A percentile compares a stretch with the other conserved stretches of the same genome.
Conservation (phyloP, 2,329 filamentous ascomycete species). For the Dactylellina drechsleri region DNA sequence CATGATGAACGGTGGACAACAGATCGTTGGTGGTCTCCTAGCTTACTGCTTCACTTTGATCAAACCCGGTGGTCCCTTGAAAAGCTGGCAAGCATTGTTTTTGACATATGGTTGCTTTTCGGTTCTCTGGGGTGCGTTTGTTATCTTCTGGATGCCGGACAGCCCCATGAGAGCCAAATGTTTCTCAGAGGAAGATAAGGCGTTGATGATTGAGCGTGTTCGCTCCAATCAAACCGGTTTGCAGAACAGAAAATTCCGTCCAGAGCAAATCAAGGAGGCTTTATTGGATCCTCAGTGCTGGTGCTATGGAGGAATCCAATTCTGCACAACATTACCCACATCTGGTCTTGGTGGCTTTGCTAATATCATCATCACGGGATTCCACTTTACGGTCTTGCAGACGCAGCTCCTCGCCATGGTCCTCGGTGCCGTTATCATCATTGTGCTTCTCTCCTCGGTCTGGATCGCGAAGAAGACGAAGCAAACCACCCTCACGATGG, state of each 20-base stretch:
- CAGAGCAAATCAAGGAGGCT: conserved; percentile 69
- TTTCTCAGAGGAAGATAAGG: conserved; percentile 64
- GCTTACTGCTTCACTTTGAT: conserved; percentile 65
- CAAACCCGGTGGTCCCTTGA: conserved; percentile 59
- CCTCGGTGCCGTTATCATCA: conserved; percentile 77
- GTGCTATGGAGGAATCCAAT: conserved; percentile 72
- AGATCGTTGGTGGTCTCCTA: conserved; percentile 76
- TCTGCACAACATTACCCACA: conserved; percentile 78
- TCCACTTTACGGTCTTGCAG: conserved; percentile 73
- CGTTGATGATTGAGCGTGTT: conserved; percentile 62
- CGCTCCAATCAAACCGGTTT: conserved; percentile 61
- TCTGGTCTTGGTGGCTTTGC: conserved; percentile 78
- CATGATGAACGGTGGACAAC: conserved; percentile 80
- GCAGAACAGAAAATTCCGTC: conserved; percentile 64
- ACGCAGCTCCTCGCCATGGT: conserved; percentile 81
- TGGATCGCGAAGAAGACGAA: conserved; percentile 74
- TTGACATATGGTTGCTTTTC: conserved; percentile 64
- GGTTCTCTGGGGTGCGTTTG: conserved; percentile 65
- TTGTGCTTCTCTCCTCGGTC: conserved; percentile 73
- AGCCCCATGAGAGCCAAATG: conserved; percentile 66
- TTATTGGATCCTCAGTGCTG: conserved; percentile 73
- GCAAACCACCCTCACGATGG: conserved; percentile 77
- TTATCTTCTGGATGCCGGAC: conserved; percentile 63
- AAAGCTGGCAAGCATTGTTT: conserved; percentile 66
- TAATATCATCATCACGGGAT: conserved; percentile 77